Evolutionary conservation across 805 yeast species (phyloP).

Genomic region (Starmerella floris): DNA sequence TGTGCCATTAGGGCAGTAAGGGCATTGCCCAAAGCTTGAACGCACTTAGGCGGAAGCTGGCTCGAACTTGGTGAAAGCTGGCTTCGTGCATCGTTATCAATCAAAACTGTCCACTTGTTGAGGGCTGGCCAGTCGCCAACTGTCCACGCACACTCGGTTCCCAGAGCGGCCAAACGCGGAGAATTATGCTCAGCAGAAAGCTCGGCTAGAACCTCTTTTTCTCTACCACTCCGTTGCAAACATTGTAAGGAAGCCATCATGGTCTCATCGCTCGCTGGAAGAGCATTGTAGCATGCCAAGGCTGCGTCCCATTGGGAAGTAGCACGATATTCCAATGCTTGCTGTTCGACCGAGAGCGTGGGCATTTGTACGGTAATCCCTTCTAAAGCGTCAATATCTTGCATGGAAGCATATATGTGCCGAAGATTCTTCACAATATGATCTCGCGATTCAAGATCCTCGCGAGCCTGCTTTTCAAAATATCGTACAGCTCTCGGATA

Average conservation of each 20-base stretch:
- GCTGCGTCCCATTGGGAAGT: conserved; percentile 80
- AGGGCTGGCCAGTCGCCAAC: conserved; percentile 39
- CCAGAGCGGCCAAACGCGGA: conserved; percentile 37
- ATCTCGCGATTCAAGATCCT: conserved; percentile 21
- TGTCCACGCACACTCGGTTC: conserved; percentile 60
- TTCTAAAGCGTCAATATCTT: conserved; percentile 79
- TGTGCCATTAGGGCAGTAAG: conserved; percentile 34
- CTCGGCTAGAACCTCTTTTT: conserved; percentile 47
- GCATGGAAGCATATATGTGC: conserved; percentile 69
- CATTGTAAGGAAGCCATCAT: conserved; percentile 47
- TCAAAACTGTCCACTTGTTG: conserved; percentile 29
- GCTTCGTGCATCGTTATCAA: neutral
- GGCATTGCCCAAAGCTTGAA: conserved; percentile 38
- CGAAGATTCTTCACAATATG: conserved; percentile 35
- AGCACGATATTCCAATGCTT: conserved; percentile 67
- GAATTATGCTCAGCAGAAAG: conserved; percentile 27
- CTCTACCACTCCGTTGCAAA: conserved; percentile 60
- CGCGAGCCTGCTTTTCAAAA: conserved; percentile 60
- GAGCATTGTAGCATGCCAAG: conserved; percentile 63
- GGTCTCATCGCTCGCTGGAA: conserved; percentile 28
- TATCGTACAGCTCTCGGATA: conserved; percentile 79
- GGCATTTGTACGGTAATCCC: conserved; percentile 65
- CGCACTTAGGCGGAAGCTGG: conserved; percentile 10
- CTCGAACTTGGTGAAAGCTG: neutral
- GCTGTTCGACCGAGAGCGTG: conserved; percentile 55